Conservation (phyloP, 2,329 filamentous ascomycete genomes). For the Harringtonia lauricola region DNA sequence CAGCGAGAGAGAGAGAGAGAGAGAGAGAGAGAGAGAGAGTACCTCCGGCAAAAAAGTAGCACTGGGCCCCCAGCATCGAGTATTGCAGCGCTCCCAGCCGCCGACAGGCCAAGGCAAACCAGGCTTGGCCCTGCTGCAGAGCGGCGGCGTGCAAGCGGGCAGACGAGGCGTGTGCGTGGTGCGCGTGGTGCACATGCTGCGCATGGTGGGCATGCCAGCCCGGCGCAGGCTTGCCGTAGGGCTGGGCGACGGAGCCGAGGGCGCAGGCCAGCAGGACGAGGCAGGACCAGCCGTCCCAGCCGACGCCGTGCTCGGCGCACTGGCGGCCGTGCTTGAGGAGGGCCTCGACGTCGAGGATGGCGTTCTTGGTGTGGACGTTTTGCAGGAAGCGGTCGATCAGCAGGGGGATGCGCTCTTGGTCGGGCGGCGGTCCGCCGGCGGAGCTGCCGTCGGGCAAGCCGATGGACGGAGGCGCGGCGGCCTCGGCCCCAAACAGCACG, state of each 20-base stretch:
- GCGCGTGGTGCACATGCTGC: too few species aligned
- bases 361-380: slow-evolving; percentile 3
- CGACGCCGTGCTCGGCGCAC: neutral
- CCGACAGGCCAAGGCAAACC: neutral
- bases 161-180: neutral
- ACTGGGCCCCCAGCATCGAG: neutral
- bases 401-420: neutral
- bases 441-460: neutral
- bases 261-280: slow-evolving; percentile 2
- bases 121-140: neutral
- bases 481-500: too few species aligned
- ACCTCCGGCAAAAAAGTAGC: slow-evolving; percentile 1
- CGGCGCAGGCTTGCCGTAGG: neutral
- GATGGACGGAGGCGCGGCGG: too few species aligned
- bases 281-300: slow-evolving; percentile 1
- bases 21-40: neutral
- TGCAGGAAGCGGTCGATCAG: slow-evolving; percentile 1
- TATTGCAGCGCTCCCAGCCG: neutral
- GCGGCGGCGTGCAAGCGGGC: neutral
- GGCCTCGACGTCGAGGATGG: slow-evolving; percentile 3
- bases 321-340: neutral
- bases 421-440: neutral
- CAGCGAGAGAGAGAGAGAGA: neutral
- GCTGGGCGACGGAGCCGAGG: neutral
- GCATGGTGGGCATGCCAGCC: too few species aligned